Base-by-base conservation (phyloP, 768 basidiomycete genomes). In the Clitopilus hobsonii region DNA sequence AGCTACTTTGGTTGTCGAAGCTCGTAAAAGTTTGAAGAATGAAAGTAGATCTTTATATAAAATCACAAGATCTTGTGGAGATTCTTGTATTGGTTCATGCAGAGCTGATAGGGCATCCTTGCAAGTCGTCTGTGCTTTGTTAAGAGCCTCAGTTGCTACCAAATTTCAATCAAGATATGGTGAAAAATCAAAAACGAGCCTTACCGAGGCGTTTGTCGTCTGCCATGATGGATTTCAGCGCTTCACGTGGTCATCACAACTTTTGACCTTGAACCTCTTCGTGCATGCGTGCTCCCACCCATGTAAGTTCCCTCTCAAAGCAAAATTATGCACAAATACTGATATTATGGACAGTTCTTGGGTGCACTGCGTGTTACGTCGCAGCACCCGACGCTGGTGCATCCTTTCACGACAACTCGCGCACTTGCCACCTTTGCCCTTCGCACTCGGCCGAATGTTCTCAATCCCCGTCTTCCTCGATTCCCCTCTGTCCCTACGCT, bases 1-100 rank as follows among this genome's bases (percentile, higher is more conserved):
- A 3, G 88, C 74, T 23, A 87, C 65, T 62, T 85, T 88, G 18
- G 86, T 88, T 4, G 79, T 70, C 26, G 77, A 69, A 20, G 71
- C 67, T 65, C 85, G 73, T n/a, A 88, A 62, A 58, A 88, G 74
- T 4, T 81, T 71, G 45, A 88, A 73, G 29, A 89, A 68, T 1
- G 83, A 77, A 20, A 82, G 55, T 16, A 85, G 67, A 63, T 90
- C 88, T 28, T 74, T 74, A 58, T 73, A 78, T 47, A 89, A 59
- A 54, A 77, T 64, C 5, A 66, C 23, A 28, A 80, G 66, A 24
- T 69, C 59, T 41, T 70, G 64, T 8, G 61, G 27, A 59, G 57
- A 51, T 63, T 61, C 52, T 51, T 36, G 22, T 49, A 26, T 11
- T 38, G 62, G 56, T 23, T 54, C 56, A 38, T 58, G 38, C 49